Evolutionary conservation across 352 stramenopile species (phyloP), one percentile per base, ranked within the genome.

Genomic region (Pythium guiyangense): DNA sequence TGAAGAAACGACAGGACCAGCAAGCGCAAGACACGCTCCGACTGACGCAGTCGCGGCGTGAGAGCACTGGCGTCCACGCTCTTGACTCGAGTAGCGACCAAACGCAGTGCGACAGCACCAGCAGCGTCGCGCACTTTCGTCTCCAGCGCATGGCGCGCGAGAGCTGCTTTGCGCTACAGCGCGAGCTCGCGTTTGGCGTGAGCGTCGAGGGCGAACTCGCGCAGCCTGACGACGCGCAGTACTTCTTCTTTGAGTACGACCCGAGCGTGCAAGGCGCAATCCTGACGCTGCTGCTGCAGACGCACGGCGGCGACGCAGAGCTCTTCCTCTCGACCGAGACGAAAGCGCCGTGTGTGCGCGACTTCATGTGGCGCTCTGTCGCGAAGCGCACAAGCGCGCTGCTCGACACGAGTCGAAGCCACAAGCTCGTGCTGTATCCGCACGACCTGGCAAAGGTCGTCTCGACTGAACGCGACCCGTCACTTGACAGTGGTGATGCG

Each of bases 271-370:
- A 78, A 15, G 72, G 65, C 0, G 68, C 71, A 6, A 92, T 88
- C 49, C 53, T 90, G 40, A 92, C 81, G 2, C 42, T 90, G 27
- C 77, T 78, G 48, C 67, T 92, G 29, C 68, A 85, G 42, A 52
- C 73, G 0, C 22, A 66, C 1, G 22, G 51, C 8, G 81, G 81
- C 25, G 72, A 88, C 20, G 79, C 75, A 3, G 77, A 88, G 39
- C 51, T 85, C 42, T 88, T 90, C 49, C 57, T 92, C 63, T 90
- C 79, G 0, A 88, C 76, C 0, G 64, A 86, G n/a, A 92, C 81
- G 12, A 77, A 70, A 51, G 77, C 75, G 4, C 81, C 79, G 17
- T 88, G 79, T 48, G 56, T 67, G 11, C 84, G 74, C 0, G 79
- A 92, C 44, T 90, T 79, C 48, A 88, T 82, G 81, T 92, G 81